Evolutionary conservation across 306 rosid species (phyloP).

Genomic region (Lablab purpureus): DNA sequence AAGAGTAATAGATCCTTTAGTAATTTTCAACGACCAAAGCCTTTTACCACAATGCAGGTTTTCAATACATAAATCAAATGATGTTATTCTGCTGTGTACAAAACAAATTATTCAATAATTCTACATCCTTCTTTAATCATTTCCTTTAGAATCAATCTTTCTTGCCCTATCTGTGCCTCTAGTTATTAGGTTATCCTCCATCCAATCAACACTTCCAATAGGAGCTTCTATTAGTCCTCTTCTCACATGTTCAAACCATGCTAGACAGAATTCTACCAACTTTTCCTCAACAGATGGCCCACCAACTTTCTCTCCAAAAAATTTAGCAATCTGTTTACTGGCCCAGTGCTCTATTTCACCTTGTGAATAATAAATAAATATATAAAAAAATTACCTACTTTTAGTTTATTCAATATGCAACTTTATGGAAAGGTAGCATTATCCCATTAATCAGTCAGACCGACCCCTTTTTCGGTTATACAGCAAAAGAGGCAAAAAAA

Average conservation of each 20-base stretch:
- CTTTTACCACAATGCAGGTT: background rate
- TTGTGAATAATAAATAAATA: too few relatives aligned
- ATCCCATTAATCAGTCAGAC: too few relatives aligned
- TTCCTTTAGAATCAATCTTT: conserved; percentile 1
- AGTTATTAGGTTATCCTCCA: too few relatives aligned
- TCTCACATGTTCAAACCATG: conserved; percentile 1
- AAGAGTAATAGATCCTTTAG: background rate
- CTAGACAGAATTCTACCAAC: background rate
- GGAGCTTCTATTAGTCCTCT: background rate
- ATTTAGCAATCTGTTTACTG: too few relatives aligned
- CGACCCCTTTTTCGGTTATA: too few relatives aligned
- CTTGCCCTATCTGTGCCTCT: background rate
- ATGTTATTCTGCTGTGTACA: background rate
- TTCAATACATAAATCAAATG: background rate
- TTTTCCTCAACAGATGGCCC: background rate
- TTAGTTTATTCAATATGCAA: too few relatives aligned
- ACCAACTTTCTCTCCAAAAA: too few relatives aligned
- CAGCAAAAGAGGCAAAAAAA: too few relatives aligned
- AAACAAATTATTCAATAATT: conserved; percentile 4
- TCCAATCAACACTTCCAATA: background rate
- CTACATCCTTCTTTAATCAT: background rate
- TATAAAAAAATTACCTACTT: too few relatives aligned
- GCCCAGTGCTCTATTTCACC: too few relatives aligned
- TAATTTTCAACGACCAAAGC: background rate
- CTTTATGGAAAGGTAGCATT: too few relatives aligned